Percentiles rank a stretch among this genome's conserved stretches.
These are phyloP conservation scores for Yamadazyma epiphylla DNA, from an alignment of 1,139 yeast species.

Conservation along the genomic window DNA sequence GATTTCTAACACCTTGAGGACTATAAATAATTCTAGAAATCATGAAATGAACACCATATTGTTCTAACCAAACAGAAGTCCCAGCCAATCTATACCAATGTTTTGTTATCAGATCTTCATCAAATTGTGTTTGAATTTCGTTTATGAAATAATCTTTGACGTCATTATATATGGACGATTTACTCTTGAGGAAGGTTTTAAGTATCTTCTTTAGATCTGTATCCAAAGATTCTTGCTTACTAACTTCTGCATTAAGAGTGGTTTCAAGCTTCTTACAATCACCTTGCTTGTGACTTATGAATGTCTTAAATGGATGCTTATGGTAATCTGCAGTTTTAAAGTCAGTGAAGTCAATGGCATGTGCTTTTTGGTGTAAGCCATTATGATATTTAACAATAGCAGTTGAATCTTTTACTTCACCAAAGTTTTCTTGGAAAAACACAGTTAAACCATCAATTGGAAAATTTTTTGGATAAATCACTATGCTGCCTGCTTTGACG, in stretches of 20 bases:
- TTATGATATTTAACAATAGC: constrained; percentile 8
- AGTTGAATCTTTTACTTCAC: too few species aligned
- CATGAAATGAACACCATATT: constrained; percentile 30
- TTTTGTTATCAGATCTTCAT: constrained; percentile 12
- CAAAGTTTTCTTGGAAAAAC: constrained; percentile 1
- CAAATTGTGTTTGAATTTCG: constrained; percentile 16
- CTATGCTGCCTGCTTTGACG: too few species aligned
- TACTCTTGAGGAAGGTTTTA: constrained; percentile 7
- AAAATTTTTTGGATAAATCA: constrained; percentile 14
- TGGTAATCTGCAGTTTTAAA: constrained; percentile 6
- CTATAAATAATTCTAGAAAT: constrained; percentile 27
- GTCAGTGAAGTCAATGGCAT: constrained; percentile 8
- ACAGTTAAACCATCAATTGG: constrained; percentile 5
- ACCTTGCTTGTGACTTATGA: constrained; percentile 6
- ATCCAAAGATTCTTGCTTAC: constrained; percentile 8
- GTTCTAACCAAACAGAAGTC: constrained; percentile 29
- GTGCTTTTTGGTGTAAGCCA: constrained; percentile 5
- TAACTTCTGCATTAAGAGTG: constrained; percentile 9
- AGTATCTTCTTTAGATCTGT: constrained; percentile 12
- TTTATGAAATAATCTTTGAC: constrained; percentile 15
- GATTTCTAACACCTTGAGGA: constrained; percentile 16
- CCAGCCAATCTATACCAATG: constrained; percentile 33
- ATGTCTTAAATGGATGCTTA: constrained; percentile 8
- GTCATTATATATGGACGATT: constrained; percentile 14
- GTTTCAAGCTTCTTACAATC: constrained; percentile 8